Conservation (phyloP, 306 rosid genomes). For the Cyamopsis tetragonoloba region DNA sequence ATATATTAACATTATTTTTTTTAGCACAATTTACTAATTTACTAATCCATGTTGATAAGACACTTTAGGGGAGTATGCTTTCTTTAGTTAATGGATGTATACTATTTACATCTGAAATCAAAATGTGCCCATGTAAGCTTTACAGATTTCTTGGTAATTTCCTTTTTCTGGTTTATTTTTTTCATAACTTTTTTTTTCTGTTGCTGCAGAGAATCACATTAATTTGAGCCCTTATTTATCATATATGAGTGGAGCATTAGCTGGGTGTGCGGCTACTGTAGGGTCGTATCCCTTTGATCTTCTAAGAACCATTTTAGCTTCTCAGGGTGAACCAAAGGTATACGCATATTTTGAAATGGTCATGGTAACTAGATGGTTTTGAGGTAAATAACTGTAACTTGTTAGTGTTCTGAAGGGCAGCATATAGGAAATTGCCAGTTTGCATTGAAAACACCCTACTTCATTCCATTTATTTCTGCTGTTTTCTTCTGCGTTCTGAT, state of each 20-base stretch:
- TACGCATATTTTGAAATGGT: constrained; percentile 2
- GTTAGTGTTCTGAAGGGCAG: not conserved
- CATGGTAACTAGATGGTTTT: not conserved
- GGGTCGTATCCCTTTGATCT: constrained; percentile 99
- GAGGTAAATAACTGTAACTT: not conserved
- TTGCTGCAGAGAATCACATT: constrained; percentile 80
- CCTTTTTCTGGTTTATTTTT: constrained; percentile 17
- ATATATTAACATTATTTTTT: not conserved
- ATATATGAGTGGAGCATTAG: constrained; percentile 85
- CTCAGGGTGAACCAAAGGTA: constrained; percentile 99
- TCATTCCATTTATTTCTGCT: not conserved
- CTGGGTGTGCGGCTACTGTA: constrained; percentile 90
- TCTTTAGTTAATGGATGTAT: not conserved
- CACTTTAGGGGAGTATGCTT: not conserved
- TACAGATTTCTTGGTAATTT: not conserved
- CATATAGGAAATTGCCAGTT: not conserved
- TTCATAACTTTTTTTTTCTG: constrained; percentile 19
- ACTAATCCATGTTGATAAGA: not conserved
- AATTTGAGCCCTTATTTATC: constrained; percentile 82
- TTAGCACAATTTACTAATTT: not conserved
- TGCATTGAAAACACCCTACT: not conserved
- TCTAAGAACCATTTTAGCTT: constrained; percentile 90
- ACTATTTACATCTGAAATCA: not conserved
- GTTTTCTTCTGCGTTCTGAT: not conserved
- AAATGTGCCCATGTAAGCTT: not conserved